These are phyloP conservation scores for Candida adriatica DNA, from an alignment of 805 yeast genomes.

Conservation along the genomic window DNA sequence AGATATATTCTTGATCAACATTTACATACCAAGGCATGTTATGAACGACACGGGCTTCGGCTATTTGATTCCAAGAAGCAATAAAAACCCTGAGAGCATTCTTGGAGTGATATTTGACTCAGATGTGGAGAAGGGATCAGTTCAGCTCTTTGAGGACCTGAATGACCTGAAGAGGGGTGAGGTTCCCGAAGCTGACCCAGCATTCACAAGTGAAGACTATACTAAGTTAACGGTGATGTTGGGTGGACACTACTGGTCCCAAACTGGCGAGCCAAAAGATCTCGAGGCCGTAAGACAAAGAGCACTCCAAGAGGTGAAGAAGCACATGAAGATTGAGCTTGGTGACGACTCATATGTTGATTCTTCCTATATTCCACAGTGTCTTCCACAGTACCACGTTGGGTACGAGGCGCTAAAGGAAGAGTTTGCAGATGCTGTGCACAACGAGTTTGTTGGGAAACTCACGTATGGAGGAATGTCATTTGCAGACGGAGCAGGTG, in stretches of 20 bases:
- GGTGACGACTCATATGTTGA: constrained; percentile 6
- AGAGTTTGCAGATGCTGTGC: constrained; percentile 28
- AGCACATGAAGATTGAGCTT: constrained; percentile 25
- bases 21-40: constrained; percentile 44
- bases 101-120: constrained; percentile 91
- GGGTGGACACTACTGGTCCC: constrained; percentile 61
- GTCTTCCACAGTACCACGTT: constrained; percentile 76
- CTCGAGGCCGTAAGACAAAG: constrained; percentile 14
- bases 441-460: constrained; percentile 30
- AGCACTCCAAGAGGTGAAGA: constrained; percentile 26
- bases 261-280: constrained; percentile 22
- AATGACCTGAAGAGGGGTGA: constrained; percentile 11
- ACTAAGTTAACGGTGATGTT: constrained; percentile 83
- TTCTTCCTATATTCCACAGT: constrained; percentile 39
- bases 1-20: constrained; percentile 61
- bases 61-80: constrained; percentile 62
- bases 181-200: constrained; percentile 6
- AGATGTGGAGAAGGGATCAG: constrained; percentile 58
- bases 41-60: constrained; percentile 73
- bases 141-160: constrained; percentile 21
- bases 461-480: constrained; percentile 72
- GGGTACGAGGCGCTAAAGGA: constrained; percentile 50
- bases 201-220: constrained; percentile 27
- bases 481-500: constrained; percentile 77
- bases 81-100: constrained; percentile 44